Evolutionary conservation across 1,284 basidiomycete genomes (phyloP), one percentile per base, ranked within the genome.

Genomic region (Ceratobasidium sp.): DNA sequence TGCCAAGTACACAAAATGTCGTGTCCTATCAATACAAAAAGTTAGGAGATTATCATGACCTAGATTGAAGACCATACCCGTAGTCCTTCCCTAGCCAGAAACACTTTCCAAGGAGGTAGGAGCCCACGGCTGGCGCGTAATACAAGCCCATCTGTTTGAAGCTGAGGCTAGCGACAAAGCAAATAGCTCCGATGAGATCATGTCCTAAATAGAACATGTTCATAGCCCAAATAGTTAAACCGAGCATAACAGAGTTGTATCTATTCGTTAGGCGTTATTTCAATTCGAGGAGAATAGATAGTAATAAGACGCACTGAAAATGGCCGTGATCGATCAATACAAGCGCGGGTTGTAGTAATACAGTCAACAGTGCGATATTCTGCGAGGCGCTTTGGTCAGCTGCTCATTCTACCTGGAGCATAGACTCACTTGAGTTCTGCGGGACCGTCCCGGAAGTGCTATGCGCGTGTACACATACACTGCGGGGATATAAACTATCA

Each of bases 81-180:
- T 85, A 80, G 28, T 78, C 78, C 58, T 83, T 83, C 50, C 89
- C 93, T 34, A 93, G 83, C 78, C 86, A 91, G 14, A 92, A 77
- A 79, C 91, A 97, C 82, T 91, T 97, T 46, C 89, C 92, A 16
- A 96, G 81, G 1, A 96, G 82, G 80, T 94, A 96, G 0, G 89
- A 87, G 46, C 94, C 92, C 23, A 96, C 86, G 0, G 92, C 94
- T 6, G 96, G 96, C 0, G 93, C 92, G 79, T 94, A 98, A 80
- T 97, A 97, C 12, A 98, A 83, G 3, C 93, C 91, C 94, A 97
- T 97, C 80, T 97, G 96, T 80, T 98, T 97, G 85, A 97, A 97
- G 2, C 91, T 86, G 18, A 98, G 85, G 76, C 92, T 92, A 39
- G 90, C 83, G 8, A 93, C 91, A 76, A 97, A 97, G 74, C 85